These are phyloP conservation scores for Lichtheimia ramosa DNA, from an alignment of 371 early-diverging fungal species.

Conservation along the genomic window DNA sequence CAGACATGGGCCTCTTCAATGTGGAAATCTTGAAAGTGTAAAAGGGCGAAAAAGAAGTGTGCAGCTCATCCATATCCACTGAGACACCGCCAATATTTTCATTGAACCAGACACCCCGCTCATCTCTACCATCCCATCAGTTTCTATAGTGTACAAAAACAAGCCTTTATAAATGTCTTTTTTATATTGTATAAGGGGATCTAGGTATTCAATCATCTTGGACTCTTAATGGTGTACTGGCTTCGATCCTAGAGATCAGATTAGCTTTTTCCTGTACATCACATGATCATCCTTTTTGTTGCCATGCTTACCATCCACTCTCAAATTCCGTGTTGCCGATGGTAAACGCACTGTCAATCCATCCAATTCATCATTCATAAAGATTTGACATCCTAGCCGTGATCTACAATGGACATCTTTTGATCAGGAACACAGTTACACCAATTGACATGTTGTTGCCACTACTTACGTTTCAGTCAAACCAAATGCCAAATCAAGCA, in stretches of 20 bases:
- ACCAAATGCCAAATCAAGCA: slow-evolving; percentile 98
- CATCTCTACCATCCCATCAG: too few relatives aligned
- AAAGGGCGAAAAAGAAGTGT: too few relatives aligned
- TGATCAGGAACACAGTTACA: background rate
- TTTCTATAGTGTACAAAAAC: too few relatives aligned
- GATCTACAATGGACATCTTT: slow-evolving; percentile 56
- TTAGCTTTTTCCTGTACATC: background rate
- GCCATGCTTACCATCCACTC: slow-evolving; percentile 79
- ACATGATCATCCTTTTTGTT: background rate
- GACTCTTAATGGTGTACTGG: slow-evolving; percentile 42
- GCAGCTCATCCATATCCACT: too few relatives aligned
- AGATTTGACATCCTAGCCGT: slow-evolving; percentile 97
- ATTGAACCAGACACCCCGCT: too few relatives aligned
- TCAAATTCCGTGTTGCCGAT: slow-evolving; percentile 95
- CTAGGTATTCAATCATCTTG: too few relatives aligned
- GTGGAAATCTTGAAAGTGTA: too few relatives aligned
- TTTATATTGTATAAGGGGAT: too few relatives aligned
- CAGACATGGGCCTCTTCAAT: too few relatives aligned
- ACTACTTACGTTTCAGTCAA: slow-evolving; percentile 86
- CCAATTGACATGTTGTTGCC: background rate
- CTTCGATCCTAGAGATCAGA: slow-evolving; percentile 36
- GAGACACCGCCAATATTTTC: too few relatives aligned
- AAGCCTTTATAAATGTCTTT: too few relatives aligned
- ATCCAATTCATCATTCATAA: slow-evolving; percentile 82
- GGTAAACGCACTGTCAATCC: slow-evolving; percentile 92